Conservation (phyloP, 495 filamentous ascomycete species). For the Aspergillus sclerotioniger region DNA sequence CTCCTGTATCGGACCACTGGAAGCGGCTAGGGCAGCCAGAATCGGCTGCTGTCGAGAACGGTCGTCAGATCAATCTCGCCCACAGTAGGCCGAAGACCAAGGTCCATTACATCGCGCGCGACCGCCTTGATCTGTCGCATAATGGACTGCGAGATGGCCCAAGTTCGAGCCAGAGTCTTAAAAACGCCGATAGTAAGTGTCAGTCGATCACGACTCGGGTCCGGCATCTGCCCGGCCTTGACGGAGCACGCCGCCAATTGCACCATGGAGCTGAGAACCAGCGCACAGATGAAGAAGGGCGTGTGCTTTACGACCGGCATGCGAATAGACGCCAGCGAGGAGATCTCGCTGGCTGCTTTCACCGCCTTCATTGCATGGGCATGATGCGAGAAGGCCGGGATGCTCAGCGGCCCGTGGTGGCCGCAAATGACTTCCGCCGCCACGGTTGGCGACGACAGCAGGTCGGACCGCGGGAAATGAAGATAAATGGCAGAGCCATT, state of each 20-base stretch:
- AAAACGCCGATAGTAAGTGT: slow-evolving; percentile 81
- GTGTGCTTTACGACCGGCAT: slow-evolving; percentile 72
- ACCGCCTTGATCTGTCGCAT: slow-evolving; percentile 67
- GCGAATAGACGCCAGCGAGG: slow-evolving; percentile 73
- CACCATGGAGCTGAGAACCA: slow-evolving; percentile 59
- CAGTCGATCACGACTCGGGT: slow-evolving; percentile 69
- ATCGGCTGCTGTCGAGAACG: slow-evolving; percentile 39
- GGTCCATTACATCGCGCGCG: slow-evolving; percentile 45
- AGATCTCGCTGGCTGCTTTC: slow-evolving; percentile 72
- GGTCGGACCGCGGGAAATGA: slow-evolving; percentile 50
- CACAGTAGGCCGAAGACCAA: slow-evolving; percentile 43
- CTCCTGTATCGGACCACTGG: background rate
- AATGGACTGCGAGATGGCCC: slow-evolving; percentile 72
- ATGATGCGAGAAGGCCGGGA: slow-evolving; percentile 53
- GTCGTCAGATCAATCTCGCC: slow-evolving; percentile 42
- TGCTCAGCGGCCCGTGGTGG: slow-evolving; percentile 43
- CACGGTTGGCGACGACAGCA: slow-evolving; percentile 46
- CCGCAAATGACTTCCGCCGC: slow-evolving; percentile 50
- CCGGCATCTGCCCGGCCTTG: slow-evolving; percentile 66
- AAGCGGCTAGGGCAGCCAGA: slow-evolving; percentile 30
- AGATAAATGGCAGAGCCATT: slow-evolving; percentile 54
- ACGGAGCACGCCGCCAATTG: slow-evolving; percentile 66
- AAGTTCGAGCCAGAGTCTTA: slow-evolving; percentile 67
- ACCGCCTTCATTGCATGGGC: slow-evolving; percentile 78
- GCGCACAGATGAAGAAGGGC: slow-evolving; percentile 84